Evolutionary conservation across 805 yeast genomes (phyloP), one percentile per base, ranked within the genome.

Genomic region (Lipomyces spencermartinsiae): DNA sequence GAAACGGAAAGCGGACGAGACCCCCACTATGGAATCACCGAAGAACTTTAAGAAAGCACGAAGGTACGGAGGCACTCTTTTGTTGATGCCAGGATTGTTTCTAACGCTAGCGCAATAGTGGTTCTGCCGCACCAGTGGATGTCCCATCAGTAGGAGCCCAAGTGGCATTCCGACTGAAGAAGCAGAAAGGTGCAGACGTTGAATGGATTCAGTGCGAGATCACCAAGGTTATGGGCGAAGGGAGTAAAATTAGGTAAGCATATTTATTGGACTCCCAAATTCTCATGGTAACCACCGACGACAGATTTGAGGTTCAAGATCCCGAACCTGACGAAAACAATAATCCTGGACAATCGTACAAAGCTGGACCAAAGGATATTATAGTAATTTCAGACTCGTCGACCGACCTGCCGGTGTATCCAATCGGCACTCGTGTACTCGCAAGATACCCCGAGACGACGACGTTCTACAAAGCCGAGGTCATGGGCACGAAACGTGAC

Each of bases 181-280:
- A 73, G 64, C 88, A 86, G 73, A 83, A 89, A 53, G 89, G 88
- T 59, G 83, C 86, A n/a, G 93, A 89, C 61, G 85, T 86, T 14
- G 98, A 94, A 76, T 95, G 99, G 99, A 92, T 95, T 73, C 97
- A 92, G 77, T 95, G 99, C 80, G 92, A 90, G 75, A 97, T 95
- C 16, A 85, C 89, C 34, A 87, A 86, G 72, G 87, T 94, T 2
- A 79, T 87, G n/a, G 86, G 86, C 0, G 97, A 92, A 72, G 94
- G 95, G 0, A 80, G 82, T 1, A 80, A 76, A 75, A 74, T 69
- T 25, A 67, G 74, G 68, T 74, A 62, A 71, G 75, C 43, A n/a
- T 53, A 14, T 37, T 55, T n/a, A 7, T 22, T 7, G 5, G 12
- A 29, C 10, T 22, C 22, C 16, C 6, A 4, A 12, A 49, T 53